Evolutionary conservation across 1,284 basidiomycete genomes (phyloP), one percentile per base, ranked within the genome.

Genomic region (Cutaneotrichosporon curvatum): DNA sequence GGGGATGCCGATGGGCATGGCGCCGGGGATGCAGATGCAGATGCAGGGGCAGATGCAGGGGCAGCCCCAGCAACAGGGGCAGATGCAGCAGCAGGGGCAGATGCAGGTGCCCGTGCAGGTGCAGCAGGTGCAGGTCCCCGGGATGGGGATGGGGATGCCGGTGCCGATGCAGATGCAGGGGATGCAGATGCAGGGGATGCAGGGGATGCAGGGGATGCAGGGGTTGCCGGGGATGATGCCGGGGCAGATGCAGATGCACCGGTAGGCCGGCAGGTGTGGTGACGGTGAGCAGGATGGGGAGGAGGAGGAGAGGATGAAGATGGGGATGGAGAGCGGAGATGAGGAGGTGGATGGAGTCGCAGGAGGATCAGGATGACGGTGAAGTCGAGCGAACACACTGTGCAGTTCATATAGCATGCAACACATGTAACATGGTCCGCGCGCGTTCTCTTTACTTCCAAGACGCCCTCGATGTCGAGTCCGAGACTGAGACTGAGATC

Each of bases 161-260:
- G 21, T 31, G 39, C 31, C 31, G 19, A 19, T 11, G n/a, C 39
- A 40, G 30, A 19, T 25, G 11, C 31, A 23, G 41, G 33, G 41
- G 10, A 30, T 23, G 34, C 20, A 22, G 22, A 33, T 34, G 40
- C 18, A 20, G 40, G 31, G 40, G 14, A 30, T 40, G 38, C 38
- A 14, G 23, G 38, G 38, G 25, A 28, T 28, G 25, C 25, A 28
- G 25, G 25, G 25, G 25, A 28, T 28, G 25, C 25, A 28, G 25
- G 25, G 25, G 8, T 28, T 28, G 25, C 25, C 25, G 25, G 25
- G 25, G 36, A 16, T 19, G 30, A 40, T 40, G 30, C 39, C 39
- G 25, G 39, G 39, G 39, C 28, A 32, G 19, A 30, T 33, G n/a
- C n/a, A n/a, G 32, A 42, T 42, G 32, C 40, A 42, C 32, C 40